phyloP scores from a whole-genome alignment of 805 yeast species.

The Suhomyces xylopsoci region DNA sequence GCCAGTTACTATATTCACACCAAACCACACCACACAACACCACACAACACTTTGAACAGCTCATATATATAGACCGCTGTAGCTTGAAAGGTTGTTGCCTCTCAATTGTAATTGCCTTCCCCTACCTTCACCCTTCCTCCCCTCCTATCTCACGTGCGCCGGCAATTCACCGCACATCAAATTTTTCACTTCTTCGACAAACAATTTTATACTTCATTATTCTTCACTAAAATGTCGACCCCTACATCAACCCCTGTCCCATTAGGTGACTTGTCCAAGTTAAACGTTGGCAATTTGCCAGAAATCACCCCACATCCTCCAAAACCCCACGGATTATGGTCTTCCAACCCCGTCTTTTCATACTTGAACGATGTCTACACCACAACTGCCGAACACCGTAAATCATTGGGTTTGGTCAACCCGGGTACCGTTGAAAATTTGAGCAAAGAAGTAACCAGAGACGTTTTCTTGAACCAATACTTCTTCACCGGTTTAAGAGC shows the following conservation, averaged over 20 bases:
- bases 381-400: slow-evolving; percentile 72
- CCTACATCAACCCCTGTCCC: slow-evolving; percentile 47
- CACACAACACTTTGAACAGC: not conserved
- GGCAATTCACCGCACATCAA: not conserved
- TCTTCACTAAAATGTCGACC: slow-evolving; percentile 7
- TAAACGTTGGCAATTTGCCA: slow-evolving; percentile 56
- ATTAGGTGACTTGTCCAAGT: slow-evolving; percentile 58
- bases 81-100: too few relatives aligned
- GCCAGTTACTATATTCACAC: not conserved
- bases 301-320: slow-evolving; percentile 53
- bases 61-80: too few relatives aligned
- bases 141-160: slow-evolving; percentile 1
- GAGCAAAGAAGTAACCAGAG: slow-evolving; percentile 75
- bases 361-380: slow-evolving; percentile 74
- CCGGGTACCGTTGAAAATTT: slow-evolving; percentile 75
- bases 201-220: not conserved
- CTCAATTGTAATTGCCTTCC: not conserved
- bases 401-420: slow-evolving; percentile 74
- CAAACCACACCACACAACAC: not conserved
- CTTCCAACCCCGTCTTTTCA: slow-evolving; percentile 78
- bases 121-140: not conserved
- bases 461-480: slow-evolving; percentile 85
- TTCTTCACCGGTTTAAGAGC: slow-evolving; percentile 95
- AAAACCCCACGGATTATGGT: slow-evolving; percentile 62
- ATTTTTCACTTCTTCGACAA: not conserved